Evolutionary conservation across 768 basidiomycete genomes (phyloP), one percentile per base, ranked within the genome.

Genomic region (Russula olivacea): DNA sequence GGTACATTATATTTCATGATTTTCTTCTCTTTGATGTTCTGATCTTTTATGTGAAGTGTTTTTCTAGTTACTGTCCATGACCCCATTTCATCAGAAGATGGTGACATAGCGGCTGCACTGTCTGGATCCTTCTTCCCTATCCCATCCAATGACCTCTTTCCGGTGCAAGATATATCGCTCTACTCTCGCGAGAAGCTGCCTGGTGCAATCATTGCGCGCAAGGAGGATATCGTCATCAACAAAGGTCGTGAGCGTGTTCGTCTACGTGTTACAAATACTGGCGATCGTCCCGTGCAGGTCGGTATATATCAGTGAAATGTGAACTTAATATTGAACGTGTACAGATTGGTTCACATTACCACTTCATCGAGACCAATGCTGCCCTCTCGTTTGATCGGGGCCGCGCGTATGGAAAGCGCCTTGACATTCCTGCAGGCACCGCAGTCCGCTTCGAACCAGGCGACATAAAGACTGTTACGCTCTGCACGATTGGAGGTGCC

Each of bases 11-110:
- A 54, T 36, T 45, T 28, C 47, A 19, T 23, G 10, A 12, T n/a
- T 36, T 28, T 36, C 25, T 41, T 53, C 63, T 28, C 41, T 61
- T 40, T 41, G 61, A 19, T 41, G 59, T 52, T 34, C 58, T 69
- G 71, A 63, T 59, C n/a, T 15, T n/a, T 47, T 17, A 36, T 7
- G n/a, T n/a, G n/a, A 64, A 90, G 87, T 0, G 89, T 93, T 0
- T 99, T 98, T 76, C 82, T 99, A n/a, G 95, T 98, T 41, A 96
- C 96, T 0, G 92, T 98, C 1, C 95, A 98, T 70, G 89, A 96
- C 69, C 96, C 97, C 21, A 87, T 99, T 65, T 92, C 88, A 72
- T 87, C 92, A 0, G 86, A 92, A 62, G 74, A 81, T 45, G 93
- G 93, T 0, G 76, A 95, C 70, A 76, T 98, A 21, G 76, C 76